Percentiles rank a stretch among this genome's conserved stretches.
Conservation (phyloP, 441 rosid genomes). For the Mallotus japonicus region DNA sequence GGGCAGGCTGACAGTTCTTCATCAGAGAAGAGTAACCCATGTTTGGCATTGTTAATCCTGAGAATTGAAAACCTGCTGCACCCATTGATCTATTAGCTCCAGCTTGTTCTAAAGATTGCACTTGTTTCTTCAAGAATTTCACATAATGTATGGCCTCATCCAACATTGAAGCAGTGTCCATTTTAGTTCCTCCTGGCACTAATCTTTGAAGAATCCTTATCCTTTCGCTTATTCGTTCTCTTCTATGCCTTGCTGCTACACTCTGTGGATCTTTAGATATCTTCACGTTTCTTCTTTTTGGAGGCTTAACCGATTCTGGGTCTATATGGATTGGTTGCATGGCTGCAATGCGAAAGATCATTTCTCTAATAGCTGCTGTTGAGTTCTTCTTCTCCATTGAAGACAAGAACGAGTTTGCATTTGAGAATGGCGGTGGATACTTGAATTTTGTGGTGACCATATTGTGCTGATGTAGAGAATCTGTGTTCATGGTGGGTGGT, state of each 20-base stretch:
- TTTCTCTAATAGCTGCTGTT: conserved; percentile 82
- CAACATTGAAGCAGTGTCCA: conserved; percentile 95
- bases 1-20: conserved; percentile 46
- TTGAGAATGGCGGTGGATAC: conserved; percentile 28
- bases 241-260: conserved; percentile 81
- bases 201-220: conserved; percentile 85
- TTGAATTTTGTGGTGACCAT: conserved; percentile 28
- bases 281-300: conserved; percentile 79
- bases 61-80: conserved; percentile 34
- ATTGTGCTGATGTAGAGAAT: conserved; percentile 30
- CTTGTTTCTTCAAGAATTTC: conserved; percentile 84
- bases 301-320: conserved; percentile 83
- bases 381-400: conserved; percentile 53
- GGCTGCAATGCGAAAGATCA: conserved; percentile 81
- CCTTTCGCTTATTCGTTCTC: conserved; percentile 87
- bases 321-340: conserved; percentile 96
- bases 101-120: conserved; percentile 69
- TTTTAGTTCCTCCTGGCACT: conserved; percentile 96
- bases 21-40: conserved; percentile 39
- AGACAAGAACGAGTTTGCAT: conserved; percentile 36
- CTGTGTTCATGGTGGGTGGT: conserved; percentile 22
- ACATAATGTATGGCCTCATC: conserved; percentile 94
- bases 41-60: conserved; percentile 34
- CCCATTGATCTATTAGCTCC: conserved; percentile 40
- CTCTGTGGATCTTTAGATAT: conserved; percentile 97